Base-by-base conservation (phyloP, 345 rosid species). In the Eucalyptus polyanthemos region DNA sequence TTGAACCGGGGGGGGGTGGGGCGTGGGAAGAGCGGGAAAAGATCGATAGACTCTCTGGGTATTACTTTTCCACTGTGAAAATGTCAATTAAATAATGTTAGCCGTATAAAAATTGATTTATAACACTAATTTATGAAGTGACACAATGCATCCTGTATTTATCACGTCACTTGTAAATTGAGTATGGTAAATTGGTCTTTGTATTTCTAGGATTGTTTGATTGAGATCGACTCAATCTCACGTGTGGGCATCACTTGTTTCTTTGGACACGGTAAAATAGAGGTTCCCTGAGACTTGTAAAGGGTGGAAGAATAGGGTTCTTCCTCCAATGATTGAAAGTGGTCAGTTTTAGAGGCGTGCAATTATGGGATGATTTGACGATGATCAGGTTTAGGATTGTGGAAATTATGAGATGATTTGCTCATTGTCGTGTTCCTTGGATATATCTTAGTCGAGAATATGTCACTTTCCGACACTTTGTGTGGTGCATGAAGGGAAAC, bases 21-120 rank as follows among this genome's bases (percentile, higher is more conserved):
- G n/a, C n/a, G n/a, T 1, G 10, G 22, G 24, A 4, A 7, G 76
- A 1, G 11, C 6, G 76, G 5, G n/a, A 3, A 5, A 44, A 83
- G 37, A 14, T 45, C 87, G 54, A n/a, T n/a, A 50, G 17, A 25
- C 54, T 72, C 81, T 72, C 6, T 15, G 45, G 44, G 14, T 19
- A 34, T 69, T 9, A 69, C 9, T 34, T 69, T 69, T 9, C 34
- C 44, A 40, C 44, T 69, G 44, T 4, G 13, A 51, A 86, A 86
- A 86, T 50, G 42, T 86, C 31, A 50, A 86, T 86, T 50, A 86
- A 69, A 69, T 31, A 34, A 34, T 69, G 42, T 34, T 34, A 34
- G 44, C 42, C 14, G 22, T 69, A 9, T 17, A 34, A 34, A 34
- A 34, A 17, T 69, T 2, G 6, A n/a, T 65, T 15, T n/a, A n/a